These are phyloP conservation scores for Phytopythium oedochilum DNA, from an alignment of 352 stramenopile genomes.

Conservation along the genomic window DNA sequence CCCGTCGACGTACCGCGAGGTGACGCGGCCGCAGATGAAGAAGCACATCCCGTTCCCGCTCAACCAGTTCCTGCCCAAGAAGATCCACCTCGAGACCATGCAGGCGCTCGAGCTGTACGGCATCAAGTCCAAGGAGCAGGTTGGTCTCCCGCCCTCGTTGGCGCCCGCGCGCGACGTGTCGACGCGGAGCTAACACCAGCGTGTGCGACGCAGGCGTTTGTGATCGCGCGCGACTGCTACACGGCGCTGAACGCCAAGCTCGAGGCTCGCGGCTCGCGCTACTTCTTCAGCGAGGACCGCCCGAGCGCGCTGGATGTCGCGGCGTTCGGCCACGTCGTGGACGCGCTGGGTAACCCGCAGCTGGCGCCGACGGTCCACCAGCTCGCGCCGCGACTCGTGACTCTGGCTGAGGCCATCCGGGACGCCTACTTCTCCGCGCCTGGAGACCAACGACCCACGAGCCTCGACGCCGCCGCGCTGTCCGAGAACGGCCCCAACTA, in stretches of 20 bases:
- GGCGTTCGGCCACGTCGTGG: conserved; percentile 81
- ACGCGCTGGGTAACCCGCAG: conserved; percentile 71
- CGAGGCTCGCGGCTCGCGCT: conserved; percentile 35
- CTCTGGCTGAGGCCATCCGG: conserved; percentile 65
- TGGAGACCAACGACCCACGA: conserved; percentile 23
- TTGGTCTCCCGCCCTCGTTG: background rate
- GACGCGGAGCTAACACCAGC: no score
- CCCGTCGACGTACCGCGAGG: conserved; percentile 75
- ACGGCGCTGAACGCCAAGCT: conserved; percentile 80
- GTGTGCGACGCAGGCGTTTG: conserved; percentile 64
- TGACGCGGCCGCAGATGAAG: conserved; percentile 80
- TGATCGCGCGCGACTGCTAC: conserved; percentile 83
- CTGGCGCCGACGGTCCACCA: conserved; percentile 65
- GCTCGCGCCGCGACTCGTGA: conserved; percentile 67
- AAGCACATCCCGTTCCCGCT: conserved; percentile 79
- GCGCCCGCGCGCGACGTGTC: background rate
- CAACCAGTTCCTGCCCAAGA: conserved; percentile 80
- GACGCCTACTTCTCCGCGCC: conserved; percentile 61
- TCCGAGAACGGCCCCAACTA: conserved; percentile 76
- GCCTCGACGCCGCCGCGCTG: conserved; percentile 38
- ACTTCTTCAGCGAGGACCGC: conserved; percentile 63
- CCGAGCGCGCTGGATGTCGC: conserved; percentile 71
- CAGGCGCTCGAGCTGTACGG: conserved; percentile 46
- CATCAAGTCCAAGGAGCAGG: conserved; percentile 66
- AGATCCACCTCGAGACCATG: conserved; percentile 75